Evolutionary conservation across 1,284 basidiomycete genomes (phyloP).

Genomic region (Irpex sp.): DNA sequence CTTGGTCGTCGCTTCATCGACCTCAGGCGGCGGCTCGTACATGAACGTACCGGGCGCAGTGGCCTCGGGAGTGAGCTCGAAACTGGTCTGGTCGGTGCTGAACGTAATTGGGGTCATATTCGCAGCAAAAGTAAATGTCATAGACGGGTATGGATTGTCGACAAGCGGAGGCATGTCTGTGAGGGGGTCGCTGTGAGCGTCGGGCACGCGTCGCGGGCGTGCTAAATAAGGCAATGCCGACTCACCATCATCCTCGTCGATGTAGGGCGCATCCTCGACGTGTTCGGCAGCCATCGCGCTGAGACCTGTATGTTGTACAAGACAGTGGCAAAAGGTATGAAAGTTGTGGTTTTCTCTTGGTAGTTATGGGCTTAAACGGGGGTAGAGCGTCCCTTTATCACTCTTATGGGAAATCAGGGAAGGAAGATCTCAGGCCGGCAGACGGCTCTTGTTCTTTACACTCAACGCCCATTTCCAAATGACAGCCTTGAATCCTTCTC

Average conservation of each 20-base stretch:
- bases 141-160: constrained; percentile 42
- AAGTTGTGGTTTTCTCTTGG: background rate
- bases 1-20: constrained; percentile 23
- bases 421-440: background rate
- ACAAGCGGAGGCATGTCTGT: constrained; percentile 48
- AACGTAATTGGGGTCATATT: constrained; percentile 42
- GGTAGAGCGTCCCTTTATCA: constrained; percentile 28
- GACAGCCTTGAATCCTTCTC: background rate
- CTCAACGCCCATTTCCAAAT: constrained; percentile 6
- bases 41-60: constrained; percentile 20
- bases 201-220: constrained; percentile 18
- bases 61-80: constrained; percentile 29
- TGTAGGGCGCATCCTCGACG: constrained; percentile 20
- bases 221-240: constrained; percentile 19
- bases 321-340: background rate
- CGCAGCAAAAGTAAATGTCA: constrained; percentile 46
- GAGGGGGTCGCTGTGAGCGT: constrained; percentile 15
- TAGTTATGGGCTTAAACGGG: constrained; percentile 16
- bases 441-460: constrained; percentile 13
- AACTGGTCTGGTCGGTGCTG: constrained; percentile 32
- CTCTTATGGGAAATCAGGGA: constrained; percentile 25
- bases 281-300: constrained; percentile 19
- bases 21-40: constrained; percentile 15
- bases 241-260: constrained; percentile 32
- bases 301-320: background rate